phyloP scores from a whole-genome alignment of 2,329 filamentous ascomycete species.

The Xylaria sp. region DNA sequence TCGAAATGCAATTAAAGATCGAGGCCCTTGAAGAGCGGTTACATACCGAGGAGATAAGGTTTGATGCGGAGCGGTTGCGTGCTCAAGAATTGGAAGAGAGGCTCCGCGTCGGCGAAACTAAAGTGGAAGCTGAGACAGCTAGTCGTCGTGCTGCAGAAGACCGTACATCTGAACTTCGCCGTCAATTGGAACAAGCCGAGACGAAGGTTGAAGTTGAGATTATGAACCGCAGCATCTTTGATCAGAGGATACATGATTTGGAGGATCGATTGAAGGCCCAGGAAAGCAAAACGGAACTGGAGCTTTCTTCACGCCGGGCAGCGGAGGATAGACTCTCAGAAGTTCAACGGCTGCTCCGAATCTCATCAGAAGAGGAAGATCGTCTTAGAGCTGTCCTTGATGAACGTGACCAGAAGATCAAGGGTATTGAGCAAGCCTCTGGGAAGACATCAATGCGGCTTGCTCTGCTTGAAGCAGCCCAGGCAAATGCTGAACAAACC shows the following conservation, averaged over 20 bases:
- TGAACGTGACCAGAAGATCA: slow-evolving; percentile 75
- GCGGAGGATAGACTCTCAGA: slow-evolving; percentile 80
- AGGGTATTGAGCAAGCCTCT: slow-evolving; percentile 65
- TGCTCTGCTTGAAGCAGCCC: slow-evolving; percentile 75
- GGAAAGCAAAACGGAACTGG: slow-evolving; percentile 72
- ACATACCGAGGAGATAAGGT: slow-evolving; percentile 43
- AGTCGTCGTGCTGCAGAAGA: slow-evolving; percentile 66
- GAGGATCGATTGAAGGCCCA: slow-evolving; percentile 74
- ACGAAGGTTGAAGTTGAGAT: slow-evolving; percentile 70
- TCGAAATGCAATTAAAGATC: slow-evolving; percentile 70
- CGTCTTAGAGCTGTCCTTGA: slow-evolving; percentile 74
- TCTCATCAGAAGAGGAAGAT: slow-evolving; percentile 77
- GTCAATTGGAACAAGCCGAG: slow-evolving; percentile 67
- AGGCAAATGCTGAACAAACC: slow-evolving; percentile 65
- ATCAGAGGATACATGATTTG: slow-evolving; percentile 73
- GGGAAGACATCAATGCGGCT: slow-evolving; percentile 70
- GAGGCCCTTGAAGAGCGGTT: slow-evolving; percentile 50
- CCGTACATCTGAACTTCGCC: slow-evolving; percentile 62
- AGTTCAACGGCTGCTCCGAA: slow-evolving; percentile 74
- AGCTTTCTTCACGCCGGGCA: slow-evolving; percentile 70
- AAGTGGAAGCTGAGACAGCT: slow-evolving; percentile 61
- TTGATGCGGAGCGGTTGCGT: slow-evolving; percentile 55
- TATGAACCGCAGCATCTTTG: slow-evolving; percentile 68
- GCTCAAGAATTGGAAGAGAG: slow-evolving; percentile 70
- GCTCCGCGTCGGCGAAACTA: slow-evolving; percentile 60